Evolutionary conservation across 108 stramenopile species (phyloP), one percentile per base, ranked within the genome.

Genomic region (Hondaea fermentalgiana): DNA sequence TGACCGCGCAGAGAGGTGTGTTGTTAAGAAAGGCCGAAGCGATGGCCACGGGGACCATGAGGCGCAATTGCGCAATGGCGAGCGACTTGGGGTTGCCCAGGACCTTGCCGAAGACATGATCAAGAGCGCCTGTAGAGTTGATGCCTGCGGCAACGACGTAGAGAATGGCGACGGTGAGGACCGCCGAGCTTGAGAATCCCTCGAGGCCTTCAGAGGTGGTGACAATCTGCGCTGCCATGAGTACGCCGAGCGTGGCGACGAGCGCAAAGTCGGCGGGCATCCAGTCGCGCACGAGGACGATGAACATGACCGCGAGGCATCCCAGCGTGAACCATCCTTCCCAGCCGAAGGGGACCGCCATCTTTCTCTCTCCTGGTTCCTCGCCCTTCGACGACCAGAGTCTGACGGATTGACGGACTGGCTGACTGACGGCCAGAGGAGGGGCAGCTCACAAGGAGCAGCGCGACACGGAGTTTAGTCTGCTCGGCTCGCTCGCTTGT

Each of bases 21-120:
- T 91, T 91, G 57, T 89, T 90, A 44, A 91, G 87, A 43, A 89
- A 90, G 29, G 87, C 87, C 5, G 91, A 91, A 1, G 88, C 55
- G 21, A 88, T 3, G 19, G 60, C 44, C 6, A 89, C 72, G 5
- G 88, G 88, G 49, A 89, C 6, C 88, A 89, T 72, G 49, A 89
- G 71, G 10, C 71, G 47, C 28, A 71, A 49, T 53, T 89, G 88
- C 25, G 88, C 88, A 1, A 45, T 45, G 3, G 71, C 17, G 17
- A 71, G 45, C n/a, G 21, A 28, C 88, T 72, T 89, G 10, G 88
- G 88, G 44, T 72, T 72, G 29, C 88, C 88, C 5, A 89, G 72
- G 45, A 51, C 45, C 45, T 51, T 49, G 49, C 72, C 72, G 3
- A 89, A 51, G 8, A 72, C 29, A 28, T 53, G 28, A 28, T 89